phyloP scores from a whole-genome alignment of 441 rosid genomes.

The Erodium trifolium region DNA sequence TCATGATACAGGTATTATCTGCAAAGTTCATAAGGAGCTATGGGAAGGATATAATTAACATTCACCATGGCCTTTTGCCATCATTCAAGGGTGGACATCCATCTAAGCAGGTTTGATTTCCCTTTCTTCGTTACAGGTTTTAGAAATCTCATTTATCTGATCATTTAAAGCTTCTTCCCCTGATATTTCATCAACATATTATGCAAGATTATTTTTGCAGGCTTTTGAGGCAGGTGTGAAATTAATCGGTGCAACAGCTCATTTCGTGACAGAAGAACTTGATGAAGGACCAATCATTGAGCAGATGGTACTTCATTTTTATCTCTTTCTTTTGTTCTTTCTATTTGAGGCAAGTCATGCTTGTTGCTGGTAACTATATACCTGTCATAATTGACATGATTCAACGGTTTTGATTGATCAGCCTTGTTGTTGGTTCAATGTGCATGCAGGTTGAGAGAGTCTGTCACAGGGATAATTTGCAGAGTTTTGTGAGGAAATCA shows the following conservation, averaged over 20 bases:
- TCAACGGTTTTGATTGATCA: too few species aligned
- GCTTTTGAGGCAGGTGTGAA: constrained; percentile 97
- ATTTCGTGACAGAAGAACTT: constrained; percentile 84
- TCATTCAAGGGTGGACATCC: constrained; percentile 84
- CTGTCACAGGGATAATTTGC: constrained; percentile 75
- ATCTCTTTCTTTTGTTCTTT: background rate
- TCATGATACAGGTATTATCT: constrained; percentile 53
- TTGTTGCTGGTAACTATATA: too few species aligned
- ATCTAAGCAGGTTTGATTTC: constrained; percentile 58
- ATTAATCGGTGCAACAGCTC: constrained; percentile 88
- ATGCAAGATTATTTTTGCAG: constrained; percentile 37
- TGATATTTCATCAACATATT: too few species aligned
- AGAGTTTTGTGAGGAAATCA: constrained; percentile 72
- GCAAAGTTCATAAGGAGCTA: constrained; percentile 57
- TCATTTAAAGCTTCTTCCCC: constrained; percentile 19
- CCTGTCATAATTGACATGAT: background rate
- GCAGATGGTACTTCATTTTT: constrained; percentile 55
- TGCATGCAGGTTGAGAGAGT: constrained; percentile 73
- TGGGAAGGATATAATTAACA: constrained; percentile 87
- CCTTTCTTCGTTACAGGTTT: constrained; percentile 7
- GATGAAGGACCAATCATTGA: constrained; percentile 91
- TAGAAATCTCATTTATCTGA: constrained; percentile 13
- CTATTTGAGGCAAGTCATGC: too few species aligned
- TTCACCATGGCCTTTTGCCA: constrained; percentile 96
- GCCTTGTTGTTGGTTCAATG: constrained; percentile 7